Conservation (phyloP, 2,329 filamentous ascomycete species). For the Ophiocordyceps camponoti-floridani region DNA sequence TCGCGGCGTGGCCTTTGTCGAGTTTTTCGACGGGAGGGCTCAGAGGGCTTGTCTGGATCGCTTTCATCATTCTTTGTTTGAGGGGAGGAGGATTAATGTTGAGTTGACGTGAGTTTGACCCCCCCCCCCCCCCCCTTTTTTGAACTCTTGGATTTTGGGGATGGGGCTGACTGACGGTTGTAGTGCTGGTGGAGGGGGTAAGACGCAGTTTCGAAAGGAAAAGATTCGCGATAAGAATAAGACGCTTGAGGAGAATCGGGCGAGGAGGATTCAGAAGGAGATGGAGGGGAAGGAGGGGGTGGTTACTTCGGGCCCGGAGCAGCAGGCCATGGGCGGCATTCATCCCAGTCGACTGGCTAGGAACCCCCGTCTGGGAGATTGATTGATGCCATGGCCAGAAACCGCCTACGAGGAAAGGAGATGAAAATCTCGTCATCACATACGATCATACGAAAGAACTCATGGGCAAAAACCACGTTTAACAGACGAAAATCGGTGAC, state of each 20-base stretch:
- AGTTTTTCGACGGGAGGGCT: slow-evolving; percentile 70
- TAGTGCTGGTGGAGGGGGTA: slow-evolving; percentile 72
- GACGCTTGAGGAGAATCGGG: slow-evolving; percentile 54
- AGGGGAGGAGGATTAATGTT: slow-evolving; percentile 69
- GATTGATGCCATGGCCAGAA: not conserved
- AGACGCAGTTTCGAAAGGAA: slow-evolving; percentile 49
- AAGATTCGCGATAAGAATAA: slow-evolving; percentile 77
- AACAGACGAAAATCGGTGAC: not conserved
- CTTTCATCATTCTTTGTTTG: slow-evolving; percentile 72
- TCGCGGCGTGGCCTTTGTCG: slow-evolving; percentile 71
- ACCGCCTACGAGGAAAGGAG: too few relatives aligned
- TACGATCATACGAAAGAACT: too few relatives aligned
- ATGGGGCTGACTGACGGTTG: not conserved
- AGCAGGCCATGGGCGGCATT: slow-evolving; percentile 15
- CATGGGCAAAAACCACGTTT: not conserved
- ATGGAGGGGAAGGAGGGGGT: slow-evolving; percentile 7
- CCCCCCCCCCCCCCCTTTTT: not conserved
- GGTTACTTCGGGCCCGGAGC: slow-evolving; percentile 9
- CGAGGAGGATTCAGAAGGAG: slow-evolving; percentile 23
- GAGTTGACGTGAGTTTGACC: slow-evolving; percentile 61
- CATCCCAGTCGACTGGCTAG: slow-evolving; percentile 32
- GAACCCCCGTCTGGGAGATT: slow-evolving; percentile 3
- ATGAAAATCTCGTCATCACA: not conserved
- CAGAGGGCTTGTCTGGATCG: slow-evolving; percentile 88
- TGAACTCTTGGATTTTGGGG: too few relatives aligned